Base-by-base conservation (phyloP, 257 asterid species). In the Solanum pimpinellifolium region DNA sequence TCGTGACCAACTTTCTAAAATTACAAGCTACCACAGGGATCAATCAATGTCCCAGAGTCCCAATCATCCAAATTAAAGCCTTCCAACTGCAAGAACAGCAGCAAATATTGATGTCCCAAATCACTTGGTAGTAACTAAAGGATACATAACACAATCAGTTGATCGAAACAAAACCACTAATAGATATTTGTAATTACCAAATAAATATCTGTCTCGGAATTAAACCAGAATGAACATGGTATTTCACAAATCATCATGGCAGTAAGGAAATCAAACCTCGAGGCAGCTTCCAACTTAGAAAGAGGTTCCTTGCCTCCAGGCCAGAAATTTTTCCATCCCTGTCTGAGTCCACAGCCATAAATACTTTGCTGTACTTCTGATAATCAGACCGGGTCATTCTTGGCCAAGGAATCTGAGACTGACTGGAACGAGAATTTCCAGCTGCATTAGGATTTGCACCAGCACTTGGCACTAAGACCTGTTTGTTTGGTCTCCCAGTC, bases 271-370 rank as follows among this genome's bases (percentile, higher is more conserved):
- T 69, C 72, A 39, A 90, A 97, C 99, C 99, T 93, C 94, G 92
- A 52, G 99, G 98, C 88, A 92, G 93, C 94, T 90, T 93, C 99
- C 99, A 97, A 92, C 99, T 97, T 89, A 97, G 92, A 91, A 97
- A 97, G 84, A 97, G 94, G 90, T 93, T 91, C 65, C 97, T 97
- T 11, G 99, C 99, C 94, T 97, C 97, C 90, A 91, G 97, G 83
- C 98, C 99, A 12, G 94, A 91, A 76, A 97, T 96, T 91, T 94
- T 95, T 85, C 99, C 99, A 95, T 97, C 99, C 88, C 93, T 89
- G 90, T 97, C 99, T 2, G 93, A 93, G 91, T 96, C 99, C 82
- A 96, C 99, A 88, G 94, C 97, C 91, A 93, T 91, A 92, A 97
- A 97, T 83, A 95, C 98, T 93, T 93, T 95, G 88, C 93, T 87